These are phyloP conservation scores for Mycena latifolia DNA, from an alignment of 768 basidiomycete genomes.

Conservation along the genomic window DNA sequence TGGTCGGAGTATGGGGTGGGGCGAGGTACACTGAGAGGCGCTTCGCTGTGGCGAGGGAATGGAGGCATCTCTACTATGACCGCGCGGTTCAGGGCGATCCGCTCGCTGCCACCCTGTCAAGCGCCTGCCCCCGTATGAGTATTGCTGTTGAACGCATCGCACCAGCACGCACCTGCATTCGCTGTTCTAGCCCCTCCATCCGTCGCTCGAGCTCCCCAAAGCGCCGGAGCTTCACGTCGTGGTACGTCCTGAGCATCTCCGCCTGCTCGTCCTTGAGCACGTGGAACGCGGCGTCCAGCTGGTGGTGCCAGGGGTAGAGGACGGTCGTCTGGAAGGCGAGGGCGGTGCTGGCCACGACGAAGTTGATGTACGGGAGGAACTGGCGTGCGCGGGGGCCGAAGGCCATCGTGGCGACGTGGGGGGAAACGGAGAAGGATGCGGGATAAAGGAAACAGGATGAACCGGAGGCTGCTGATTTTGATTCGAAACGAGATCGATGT, in stretches of 20 bases:
- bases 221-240: slow-evolving; percentile 35
- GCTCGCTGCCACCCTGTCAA: neutral
- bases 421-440: neutral
- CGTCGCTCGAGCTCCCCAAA: slow-evolving; percentile 28
- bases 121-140: neutral
- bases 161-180: slow-evolving; percentile 21
- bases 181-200: slow-evolving; percentile 18
- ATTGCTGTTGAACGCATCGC: neutral
- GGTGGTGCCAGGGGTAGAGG: slow-evolving; percentile 42
- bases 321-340: slow-evolving; percentile 41
- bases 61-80: too few relatives aligned
- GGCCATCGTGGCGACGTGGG: slow-evolving; percentile 29
- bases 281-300: slow-evolving; percentile 40
- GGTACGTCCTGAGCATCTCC: slow-evolving; percentile 34
- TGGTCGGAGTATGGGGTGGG: too few relatives aligned
- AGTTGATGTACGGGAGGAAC: slow-evolving; percentile 40
- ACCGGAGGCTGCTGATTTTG: neutral
- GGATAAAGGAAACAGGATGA: neutral
- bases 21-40: too few relatives aligned
- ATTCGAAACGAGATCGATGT: too few relatives aligned
- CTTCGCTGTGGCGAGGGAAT: too few relatives aligned
- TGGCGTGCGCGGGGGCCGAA: slow-evolving; percentile 35
- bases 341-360: slow-evolving; percentile 37
- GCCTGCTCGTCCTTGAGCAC: slow-evolving; percentile 22
- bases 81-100: neutral